These are phyloP conservation scores for Tuber borchii DNA, from an alignment of 495 filamentous ascomycete species.

Conservation along the genomic window DNA sequence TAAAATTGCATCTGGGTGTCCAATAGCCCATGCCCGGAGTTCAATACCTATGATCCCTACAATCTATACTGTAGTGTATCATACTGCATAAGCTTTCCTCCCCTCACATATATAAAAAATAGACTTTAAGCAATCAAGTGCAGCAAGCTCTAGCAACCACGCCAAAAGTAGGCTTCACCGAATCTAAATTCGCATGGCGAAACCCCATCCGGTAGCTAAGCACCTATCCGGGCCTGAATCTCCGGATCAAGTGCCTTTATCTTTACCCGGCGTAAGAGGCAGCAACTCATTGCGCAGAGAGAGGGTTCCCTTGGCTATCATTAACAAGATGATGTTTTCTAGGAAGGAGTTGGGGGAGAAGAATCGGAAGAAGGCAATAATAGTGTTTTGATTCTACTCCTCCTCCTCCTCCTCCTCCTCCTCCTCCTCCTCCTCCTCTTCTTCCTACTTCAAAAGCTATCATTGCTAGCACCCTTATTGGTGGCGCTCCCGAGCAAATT, in stretches of 20 bases:
- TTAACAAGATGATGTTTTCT: not conserved
- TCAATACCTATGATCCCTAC: not conserved
- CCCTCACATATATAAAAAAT: not conserved
- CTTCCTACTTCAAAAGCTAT: not conserved
- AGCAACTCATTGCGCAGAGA: too few relatives aligned
- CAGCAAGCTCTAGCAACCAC: not conserved
- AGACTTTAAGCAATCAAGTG: too few relatives aligned
- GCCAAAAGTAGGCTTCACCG: not conserved
- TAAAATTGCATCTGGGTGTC: not conserved
- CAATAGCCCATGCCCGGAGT: not conserved
- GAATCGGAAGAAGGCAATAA: not conserved
- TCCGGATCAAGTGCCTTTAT: not conserved
- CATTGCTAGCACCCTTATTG: not conserved
- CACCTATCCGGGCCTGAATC: not conserved
- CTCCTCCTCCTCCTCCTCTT: too few relatives aligned
- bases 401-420: not conserved
- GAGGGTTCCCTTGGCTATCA: too few relatives aligned
- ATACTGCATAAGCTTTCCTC: not conserved
- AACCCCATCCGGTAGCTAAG: not conserved
- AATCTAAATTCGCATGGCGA: not conserved
- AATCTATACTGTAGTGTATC: not conserved
- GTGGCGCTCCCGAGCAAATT: not conserved
- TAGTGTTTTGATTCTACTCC: not conserved
- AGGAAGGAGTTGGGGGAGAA: too few relatives aligned
- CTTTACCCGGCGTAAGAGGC: too few relatives aligned